Evolutionary conservation across 306 rosid genomes (phyloP), one percentile per base, ranked within the genome.

Genomic region (Cucurbita moschata): DNA sequence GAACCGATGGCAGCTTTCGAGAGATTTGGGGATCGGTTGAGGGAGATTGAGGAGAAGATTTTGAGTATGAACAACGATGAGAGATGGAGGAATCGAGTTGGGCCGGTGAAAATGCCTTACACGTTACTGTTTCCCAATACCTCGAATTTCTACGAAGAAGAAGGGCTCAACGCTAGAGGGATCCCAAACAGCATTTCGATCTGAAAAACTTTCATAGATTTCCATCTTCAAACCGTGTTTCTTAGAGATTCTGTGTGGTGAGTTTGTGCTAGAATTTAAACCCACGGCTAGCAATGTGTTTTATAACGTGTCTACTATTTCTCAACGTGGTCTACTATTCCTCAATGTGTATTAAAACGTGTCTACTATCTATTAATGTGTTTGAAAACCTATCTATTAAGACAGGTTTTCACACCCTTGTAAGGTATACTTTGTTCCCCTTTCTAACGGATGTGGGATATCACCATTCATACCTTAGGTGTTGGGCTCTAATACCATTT

Each of bases 121-220:
- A 95, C 91, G 0, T 79, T 95, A 76, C 85, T 95, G 15, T 88
- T 76, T 70, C 99, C 99, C 2, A 89, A 87, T 55, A 95, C 97
- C 52, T 95, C 97, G 0, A 94, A 88, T 66, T 44, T 43, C 72
- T 81, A 89, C 3, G 79, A 74, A 82, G 83, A 79, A 65, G 92
- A 92, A 26, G 99, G 97, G 52, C 96, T 95, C 80, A 83, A 89
- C 30, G 99, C 96, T 6, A 95, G 87, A 82, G 99, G 99, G 43
- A 89, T 95, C n/a, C 97, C 99, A 42, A 91, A 91, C 39, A 91
- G 97, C 58, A 38, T 91, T 74, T 95, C 99, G 1, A 95, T 95
- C 38, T 94, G 74, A 79, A 65, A 67, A n/a, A 0, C 7, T 30
- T 30, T 30, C 30, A 1, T 44, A 8, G 2, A 13, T 59, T 35